Base-by-base conservation (phyloP, 352 stramenopile genomes). In the Globisporangium barbulae region DNA sequence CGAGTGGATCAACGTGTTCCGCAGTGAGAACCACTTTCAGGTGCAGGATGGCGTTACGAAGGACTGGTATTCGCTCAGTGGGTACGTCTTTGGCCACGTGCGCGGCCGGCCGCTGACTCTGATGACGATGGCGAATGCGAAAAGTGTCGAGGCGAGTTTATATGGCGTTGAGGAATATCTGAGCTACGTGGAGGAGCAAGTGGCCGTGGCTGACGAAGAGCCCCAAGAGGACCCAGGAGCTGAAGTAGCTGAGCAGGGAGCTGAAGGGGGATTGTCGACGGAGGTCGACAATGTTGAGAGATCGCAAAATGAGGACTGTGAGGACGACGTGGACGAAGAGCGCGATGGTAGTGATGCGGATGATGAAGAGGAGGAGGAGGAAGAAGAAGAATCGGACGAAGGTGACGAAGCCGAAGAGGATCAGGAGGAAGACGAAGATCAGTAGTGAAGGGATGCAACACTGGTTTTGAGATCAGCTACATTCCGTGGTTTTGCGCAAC, bases 51-150 rank as follows among this genome's bases (percentile, higher is more conserved):
- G 67, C 1, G 69, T 69, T 3, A 84, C 76, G 13, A 52, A 65
- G 55, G 73, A 89, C 63, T 94, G 85, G 85, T 78, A 72, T 60
- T 89, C 81, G 28, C 58, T 91, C 13, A 91, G 83, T 52, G 79
- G 74, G 5, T 94, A 80, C 44, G 83, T 91, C 21, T 94, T 92
- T 55, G 83, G 85, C 1, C 58, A 60, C 5, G 62, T 60, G 1
- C 73, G 80, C 19, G 85, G 79, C 3, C 67, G 74, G 5, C 79
- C 82, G 17, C 57, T 84, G 42, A 71, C 72, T 25, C 56, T 79
- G 17, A 64, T 69, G 31, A 19, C 17, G 53, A 63, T 59, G 50
- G 68, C 59, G 19, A 61, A 65, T 55, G 74, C 73, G 39, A 45
- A 65, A 39, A 44, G 58, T 12, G 57, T 68, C 30, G 61, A 70